A percentile compares a stretch with the other conserved stretches of the same genome.
Conservation (phyloP, 805 yeast species). For the Lachancea cidri region DNA sequence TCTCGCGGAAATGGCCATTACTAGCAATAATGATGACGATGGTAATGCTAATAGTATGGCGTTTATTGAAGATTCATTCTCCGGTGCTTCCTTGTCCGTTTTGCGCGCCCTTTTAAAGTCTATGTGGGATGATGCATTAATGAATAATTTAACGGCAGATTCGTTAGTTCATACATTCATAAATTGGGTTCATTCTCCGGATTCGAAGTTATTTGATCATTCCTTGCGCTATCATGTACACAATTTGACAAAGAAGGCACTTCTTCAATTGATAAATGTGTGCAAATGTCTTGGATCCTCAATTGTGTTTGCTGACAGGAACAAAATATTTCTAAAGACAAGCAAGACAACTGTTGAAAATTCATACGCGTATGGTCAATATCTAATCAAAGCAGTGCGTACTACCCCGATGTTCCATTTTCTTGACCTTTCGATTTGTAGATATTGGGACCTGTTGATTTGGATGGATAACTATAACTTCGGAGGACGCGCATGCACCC, state of each 20-base stretch:
- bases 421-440: conserved; percentile 65
- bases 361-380: conserved; percentile 87
- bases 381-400: conserved; percentile 69
- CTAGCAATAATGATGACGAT: conserved; percentile 23
- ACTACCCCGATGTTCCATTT: conserved; percentile 78
- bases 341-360: conserved; percentile 73
- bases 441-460: conserved; percentile 86
- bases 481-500: conserved; percentile 59
- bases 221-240: conserved; percentile 82
- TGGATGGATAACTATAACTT: conserved; percentile 94
- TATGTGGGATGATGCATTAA: conserved; percentile 92
- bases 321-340: conserved; percentile 67
- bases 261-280: conserved; percentile 72
- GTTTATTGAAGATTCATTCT: conserved; percentile 79
- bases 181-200: conserved; percentile 78
- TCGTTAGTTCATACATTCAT: conserved; percentile 75
- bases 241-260: conserved; percentile 75
- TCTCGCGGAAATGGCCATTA: conserved; percentile 45
- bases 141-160: conserved; percentile 67
- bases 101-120: conserved; percentile 70
- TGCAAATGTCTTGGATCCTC: conserved; percentile 73
- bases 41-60: conserved; percentile 23
- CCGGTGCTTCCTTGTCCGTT: conserved; percentile 64
- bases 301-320: conserved; percentile 75
- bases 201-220: conserved; percentile 70